Base-by-base conservation (phyloP, 192 early-diverging fungal species). In the Dissophora globulifera region DNA sequence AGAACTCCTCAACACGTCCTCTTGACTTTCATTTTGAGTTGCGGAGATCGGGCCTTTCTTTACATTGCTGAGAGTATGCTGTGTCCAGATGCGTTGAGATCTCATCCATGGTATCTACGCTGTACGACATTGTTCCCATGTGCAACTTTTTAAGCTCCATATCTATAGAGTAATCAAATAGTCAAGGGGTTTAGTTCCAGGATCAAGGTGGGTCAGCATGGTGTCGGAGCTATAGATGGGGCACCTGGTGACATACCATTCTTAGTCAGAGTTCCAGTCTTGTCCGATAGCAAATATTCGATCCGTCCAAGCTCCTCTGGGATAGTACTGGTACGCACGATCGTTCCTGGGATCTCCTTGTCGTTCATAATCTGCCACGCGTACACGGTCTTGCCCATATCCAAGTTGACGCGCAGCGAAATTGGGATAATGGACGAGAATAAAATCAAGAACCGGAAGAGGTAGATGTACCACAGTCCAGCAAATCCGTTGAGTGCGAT, bases 381-480 rank as follows among this genome's bases (percentile, higher is more conserved):
- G 79, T 96, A 96, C n/a, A 95, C 90, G 1, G 92, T 91, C 83
- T 98, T 98, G 31, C 95, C 95, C 94, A 97, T 95, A 63, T 98
- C 96, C 55, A 98, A 79, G 70, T 96, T 98, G 10, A 98, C 96
- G 48, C 95, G 91, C 50, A 98, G 79, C 76, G 87, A 92, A 79
- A 98, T 96, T 0, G 96, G 96, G 48, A 98, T 98, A 22, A 98
- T 98, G 7, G 92, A 94, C 41, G 93, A 95, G 67, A 97, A 95
- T 33, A 98, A 85, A 63, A 98, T 98, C 65, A 98, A 80, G 79
- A 98, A 98, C 29, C 96, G 90, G 69, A 95, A 91, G 58, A 94
- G 70, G 64, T 95, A 95, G 45, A 96, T 89, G 79, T 94, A 93
- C 94, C 95, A 98, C 20, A 93, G 68, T 0, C 93, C 94, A 46